These are phyloP conservation scores for Fusarium domesticum DNA, from an alignment of 2,329 filamentous ascomycete genomes.

Conservation along the genomic window DNA sequence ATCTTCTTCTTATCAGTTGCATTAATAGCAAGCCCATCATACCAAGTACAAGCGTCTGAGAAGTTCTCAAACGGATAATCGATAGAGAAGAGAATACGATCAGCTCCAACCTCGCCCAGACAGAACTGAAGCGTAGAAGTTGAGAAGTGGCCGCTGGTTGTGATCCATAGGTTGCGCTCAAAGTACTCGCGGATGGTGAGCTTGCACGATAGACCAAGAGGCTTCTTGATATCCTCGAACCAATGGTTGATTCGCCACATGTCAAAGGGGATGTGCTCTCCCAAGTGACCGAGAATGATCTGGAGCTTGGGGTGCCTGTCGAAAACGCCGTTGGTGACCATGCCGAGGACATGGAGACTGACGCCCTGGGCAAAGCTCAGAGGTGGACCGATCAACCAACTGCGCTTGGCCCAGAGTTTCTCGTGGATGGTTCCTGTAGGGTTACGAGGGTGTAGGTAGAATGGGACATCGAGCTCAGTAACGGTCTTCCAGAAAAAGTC, in stretches of 20 bases:
- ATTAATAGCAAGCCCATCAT: slow-evolving; percentile 37
- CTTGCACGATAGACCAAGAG: slow-evolving; percentile 46
- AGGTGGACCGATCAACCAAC: slow-evolving; percentile 59
- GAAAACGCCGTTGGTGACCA: slow-evolving; percentile 51
- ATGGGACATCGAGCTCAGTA: slow-evolving; percentile 58
- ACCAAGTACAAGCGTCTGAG: slow-evolving; percentile 42
- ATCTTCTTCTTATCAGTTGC: slow-evolving; percentile 38
- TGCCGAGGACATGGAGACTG: slow-evolving; percentile 53
- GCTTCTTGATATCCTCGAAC: slow-evolving; percentile 56
- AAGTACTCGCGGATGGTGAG: slow-evolving; percentile 53
- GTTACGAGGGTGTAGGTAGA: slow-evolving; percentile 62
- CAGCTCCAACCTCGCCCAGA: slow-evolving; percentile 46
- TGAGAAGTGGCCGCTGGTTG: slow-evolving; percentile 55
- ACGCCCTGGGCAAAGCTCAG: slow-evolving; percentile 58
- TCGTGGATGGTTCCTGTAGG: slow-evolving; percentile 56
- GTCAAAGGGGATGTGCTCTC: slow-evolving; percentile 49
- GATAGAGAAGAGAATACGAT: slow-evolving; percentile 51
- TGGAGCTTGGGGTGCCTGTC: slow-evolving; percentile 46
- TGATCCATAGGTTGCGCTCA: slow-evolving; percentile 54
- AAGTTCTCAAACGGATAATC: slow-evolving; percentile 53
- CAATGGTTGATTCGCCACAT: slow-evolving; percentile 52
- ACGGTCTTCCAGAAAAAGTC: slow-evolving; percentile 60
- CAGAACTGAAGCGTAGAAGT: slow-evolving; percentile 50
- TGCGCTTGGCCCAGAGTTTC: slow-evolving; percentile 56
- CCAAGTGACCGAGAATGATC: slow-evolving; percentile 47